Evolutionary conservation across 2,329 filamentous ascomycete genomes (phyloP).

Genomic region (Diaporthe sp.): DNA sequence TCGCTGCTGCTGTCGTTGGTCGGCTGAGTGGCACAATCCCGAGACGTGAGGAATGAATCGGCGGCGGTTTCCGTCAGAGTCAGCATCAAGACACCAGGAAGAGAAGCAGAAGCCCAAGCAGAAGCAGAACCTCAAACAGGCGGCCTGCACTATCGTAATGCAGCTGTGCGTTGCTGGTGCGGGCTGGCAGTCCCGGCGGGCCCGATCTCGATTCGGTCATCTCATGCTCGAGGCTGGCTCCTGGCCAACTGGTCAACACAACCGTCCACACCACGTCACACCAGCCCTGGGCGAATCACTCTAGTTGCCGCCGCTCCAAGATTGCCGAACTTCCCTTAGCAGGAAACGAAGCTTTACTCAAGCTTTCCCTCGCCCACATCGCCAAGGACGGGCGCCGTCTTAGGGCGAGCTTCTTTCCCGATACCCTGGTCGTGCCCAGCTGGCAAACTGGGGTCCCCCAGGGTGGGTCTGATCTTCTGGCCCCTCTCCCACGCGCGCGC

Average conservation of each 20-base stretch:
- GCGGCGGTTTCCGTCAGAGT: constrained; percentile 8
- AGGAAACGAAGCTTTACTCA: constrained; percentile 21
- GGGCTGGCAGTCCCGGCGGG: neutral
- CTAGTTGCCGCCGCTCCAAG: constrained; percentile 14
- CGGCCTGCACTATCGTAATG: neutral
- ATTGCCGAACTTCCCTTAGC: neutral
- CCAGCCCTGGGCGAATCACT: neutral
- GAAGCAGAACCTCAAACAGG: constrained; percentile 10
- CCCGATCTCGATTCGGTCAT: constrained; percentile 20
- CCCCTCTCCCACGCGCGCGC: constrained; percentile 1
- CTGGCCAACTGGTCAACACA: neutral
- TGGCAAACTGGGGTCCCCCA: constrained; percentile 11
- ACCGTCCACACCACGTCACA: constrained; percentile 8
- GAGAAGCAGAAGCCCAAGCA: neutral
- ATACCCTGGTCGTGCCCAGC: constrained; percentile 26
- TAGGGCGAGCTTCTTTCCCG: constrained; percentile 35
- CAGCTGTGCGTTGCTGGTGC: constrained; percentile 2
- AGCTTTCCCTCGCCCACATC: constrained; percentile 24
- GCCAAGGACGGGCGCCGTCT: constrained; percentile 32
- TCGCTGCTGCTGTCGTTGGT: neutral
- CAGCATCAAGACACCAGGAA: neutral
- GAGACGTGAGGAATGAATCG: neutral
- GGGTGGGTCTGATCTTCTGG: constrained; percentile 9
- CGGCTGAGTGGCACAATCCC: neutral
- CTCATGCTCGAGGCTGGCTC: neutral